Percentiles rank a stretch among this genome's conserved stretches.
These are phyloP conservation scores for Termitomyces sp. DNA, from an alignment of 768 basidiomycete species.

Conservation along the genomic window DNA sequence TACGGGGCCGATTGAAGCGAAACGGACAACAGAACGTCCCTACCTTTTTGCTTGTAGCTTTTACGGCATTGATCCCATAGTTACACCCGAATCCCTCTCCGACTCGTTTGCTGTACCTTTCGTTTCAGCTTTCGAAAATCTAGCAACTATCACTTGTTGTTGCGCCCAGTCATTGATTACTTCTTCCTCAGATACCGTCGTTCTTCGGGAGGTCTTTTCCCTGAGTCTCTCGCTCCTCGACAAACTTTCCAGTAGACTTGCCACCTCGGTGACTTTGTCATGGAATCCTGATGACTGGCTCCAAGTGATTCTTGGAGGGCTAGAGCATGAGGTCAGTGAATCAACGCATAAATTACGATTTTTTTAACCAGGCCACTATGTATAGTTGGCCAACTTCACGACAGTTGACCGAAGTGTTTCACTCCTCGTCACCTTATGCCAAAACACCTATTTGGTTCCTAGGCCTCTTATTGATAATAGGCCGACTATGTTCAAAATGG, in stretches of 20 bases:
- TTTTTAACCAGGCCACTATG: constrained; percentile 1
- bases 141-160: constrained; percentile 41
- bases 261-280: constrained; percentile 32
- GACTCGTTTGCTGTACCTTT: constrained; percentile 45
- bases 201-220: constrained; percentile 49
- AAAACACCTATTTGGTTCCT: constrained; percentile 47
- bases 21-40: constrained; percentile 31
- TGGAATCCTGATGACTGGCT: constrained; percentile 75
- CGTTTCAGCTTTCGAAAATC: constrained; percentile 52
- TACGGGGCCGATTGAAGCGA: constrained; percentile 30
- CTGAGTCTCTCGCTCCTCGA: constrained; percentile 49
- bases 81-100: constrained; percentile 15
- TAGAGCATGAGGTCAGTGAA: constrained; percentile 53
- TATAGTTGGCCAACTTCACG: constrained; percentile 61
- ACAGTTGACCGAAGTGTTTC: constrained; percentile 62
- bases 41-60: constrained; percentile 59
- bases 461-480: constrained; percentile 53
- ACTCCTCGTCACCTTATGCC: constrained; percentile 53
- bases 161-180: constrained; percentile 38
- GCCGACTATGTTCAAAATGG: constrained; percentile 53
- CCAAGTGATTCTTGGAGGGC: constrained; percentile 41
- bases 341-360: constrained; percentile 4
- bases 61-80: constrained; percentile 44
- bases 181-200: constrained; percentile 25
- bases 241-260: constrained; percentile 43